Percentiles rank a stretch among this genome's conserved stretches.
Evolutionary conservation across 805 yeast genomes (phyloP).

Genomic region (Pichia cabralensis): DNA sequence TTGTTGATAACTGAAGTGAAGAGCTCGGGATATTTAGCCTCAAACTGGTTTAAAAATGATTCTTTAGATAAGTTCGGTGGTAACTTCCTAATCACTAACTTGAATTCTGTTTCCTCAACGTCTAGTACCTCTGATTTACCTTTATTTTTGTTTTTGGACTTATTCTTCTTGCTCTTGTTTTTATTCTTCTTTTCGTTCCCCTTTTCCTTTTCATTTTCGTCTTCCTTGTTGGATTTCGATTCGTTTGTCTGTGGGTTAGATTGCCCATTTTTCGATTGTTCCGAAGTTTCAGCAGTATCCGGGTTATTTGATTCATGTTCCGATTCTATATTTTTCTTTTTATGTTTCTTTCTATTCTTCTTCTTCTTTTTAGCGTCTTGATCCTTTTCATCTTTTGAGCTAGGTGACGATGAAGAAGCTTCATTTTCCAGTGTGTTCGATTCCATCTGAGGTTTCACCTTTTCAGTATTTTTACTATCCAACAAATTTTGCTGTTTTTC

Average conservation of each 20-base stretch:
- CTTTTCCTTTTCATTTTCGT: neutral
- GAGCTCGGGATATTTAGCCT: constrained; percentile 1
- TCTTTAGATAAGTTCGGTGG: constrained; percentile 31
- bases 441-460: too few relatives aligned
- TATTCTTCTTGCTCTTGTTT: too few relatives aligned
- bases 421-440: too few relatives aligned
- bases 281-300: neutral
- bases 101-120: too few relatives aligned
- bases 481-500: neutral
- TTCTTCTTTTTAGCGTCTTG: too few relatives aligned
- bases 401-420: too few relatives aligned
- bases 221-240: too few relatives aligned
- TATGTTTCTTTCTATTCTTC: too few relatives aligned
- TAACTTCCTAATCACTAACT: constrained; percentile 30
- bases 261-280: neutral
- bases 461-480: too few relatives aligned
- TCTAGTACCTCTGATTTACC: neutral
- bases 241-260: too few relatives aligned
- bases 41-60: constrained; percentile 16
- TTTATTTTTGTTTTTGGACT: constrained; percentile 1
- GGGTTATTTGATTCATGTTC: neutral
- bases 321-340: neutral
- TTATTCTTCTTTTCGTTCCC: neutral
- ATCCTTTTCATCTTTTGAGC: too few relatives aligned
- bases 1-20: constrained; percentile 3